Base-by-base conservation (phyloP, 148 eudicot genomes). In the Suaeda aralocaspica region DNA sequence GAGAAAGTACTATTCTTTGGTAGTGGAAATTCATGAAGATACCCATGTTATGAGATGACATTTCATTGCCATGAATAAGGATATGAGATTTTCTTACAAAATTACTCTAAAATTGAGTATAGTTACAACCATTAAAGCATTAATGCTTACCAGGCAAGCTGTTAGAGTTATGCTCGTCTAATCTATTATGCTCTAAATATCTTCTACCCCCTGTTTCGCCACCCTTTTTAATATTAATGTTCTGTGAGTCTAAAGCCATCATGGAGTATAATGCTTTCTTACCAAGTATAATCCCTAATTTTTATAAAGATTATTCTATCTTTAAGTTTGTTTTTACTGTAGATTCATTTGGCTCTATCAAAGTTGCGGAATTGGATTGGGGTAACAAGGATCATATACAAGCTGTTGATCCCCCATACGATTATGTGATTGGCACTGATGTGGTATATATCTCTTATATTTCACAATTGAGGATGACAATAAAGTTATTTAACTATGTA, bases 401-500 rank as follows among this genome's bases (percentile, higher is more conserved):
- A 83, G 90, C 94, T 68, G 85, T 86, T 60, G 84, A 57, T 73
- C 92, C 94, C 65, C 98, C 98, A 30, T 92, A 82, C 74, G 96
- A 92, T 81, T 92, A 71, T 72, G 85, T 92, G 15, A 82, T 92
- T 76, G 98, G 98, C 77, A 92, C 96, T 59, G 96, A 92, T 83
- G 98, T 92, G 80, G 98, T 92, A 77, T 76, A 94, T 82, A 50
- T 36, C 67, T 58, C 68, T 22, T 33, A 48, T 16, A 26, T 62
- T 60, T 64, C 57, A 42, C 8, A 33, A 31, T 57, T 24, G 9
- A 56, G 31, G 41, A 24, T 39, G 16, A 16, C 56, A 39, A 61
- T 59, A 22, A 14, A 49, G 9, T 49, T 4, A 36, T 6, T 0
- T 18, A 19, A 49, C 24, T 49, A n/a, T 49, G 33, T 9, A 59